phyloP scores from a whole-genome alignment of 305 asterid species.

The Fraxinus paxiana region DNA sequence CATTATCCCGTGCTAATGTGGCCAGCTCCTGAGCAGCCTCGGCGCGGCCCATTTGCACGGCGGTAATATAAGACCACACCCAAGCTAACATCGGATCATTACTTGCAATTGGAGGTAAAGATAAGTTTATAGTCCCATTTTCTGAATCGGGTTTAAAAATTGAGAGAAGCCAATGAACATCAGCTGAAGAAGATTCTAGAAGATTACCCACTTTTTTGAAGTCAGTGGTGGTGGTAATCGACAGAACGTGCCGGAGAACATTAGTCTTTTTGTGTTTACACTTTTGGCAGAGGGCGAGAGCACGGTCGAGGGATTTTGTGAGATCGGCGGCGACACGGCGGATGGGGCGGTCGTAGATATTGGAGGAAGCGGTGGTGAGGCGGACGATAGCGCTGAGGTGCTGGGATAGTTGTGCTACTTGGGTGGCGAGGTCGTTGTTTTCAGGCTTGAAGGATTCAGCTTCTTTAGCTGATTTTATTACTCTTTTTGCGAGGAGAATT shows the following conservation, averaged over 20 bases:
- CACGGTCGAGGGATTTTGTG: slow-evolving; percentile 50
- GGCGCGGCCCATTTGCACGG: slow-evolving; percentile 50
- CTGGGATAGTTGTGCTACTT: slow-evolving; percentile 40
- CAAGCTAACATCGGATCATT: slow-evolving; percentile 56
- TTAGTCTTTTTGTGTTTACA: slow-evolving; percentile 48
- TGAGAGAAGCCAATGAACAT: slow-evolving; percentile 53
- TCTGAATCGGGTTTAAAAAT: slow-evolving; percentile 35
- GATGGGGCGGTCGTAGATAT: slow-evolving; percentile 60
- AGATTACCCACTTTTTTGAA: slow-evolving; percentile 37
- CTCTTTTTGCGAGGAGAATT: slow-evolving; percentile 52
- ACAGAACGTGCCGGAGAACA: slow-evolving; percentile 53
- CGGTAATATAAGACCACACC: slow-evolving; percentile 60
- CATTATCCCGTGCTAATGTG: slow-evolving; percentile 33
- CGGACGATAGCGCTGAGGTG: slow-evolving; percentile 55
- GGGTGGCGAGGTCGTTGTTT: slow-evolving; percentile 38
- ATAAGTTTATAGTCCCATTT: slow-evolving; percentile 24
- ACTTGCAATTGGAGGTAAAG: slow-evolving; percentile 57
- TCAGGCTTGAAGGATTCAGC: slow-evolving; percentile 50
- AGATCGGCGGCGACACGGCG: slow-evolving; percentile 52
- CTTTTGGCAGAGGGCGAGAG: slow-evolving; percentile 44
- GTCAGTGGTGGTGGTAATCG: slow-evolving; percentile 57
- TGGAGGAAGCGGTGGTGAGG: slow-evolving; percentile 35
- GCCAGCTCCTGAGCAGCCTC: slow-evolving; percentile 51
- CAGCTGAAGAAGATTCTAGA: slow-evolving; percentile 49
- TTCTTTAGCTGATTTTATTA: slow-evolving; percentile 45